These are phyloP conservation scores for Penicillium palitans DNA, from an alignment of 2,329 filamentous ascomycete species.

Conservation along the genomic window DNA sequence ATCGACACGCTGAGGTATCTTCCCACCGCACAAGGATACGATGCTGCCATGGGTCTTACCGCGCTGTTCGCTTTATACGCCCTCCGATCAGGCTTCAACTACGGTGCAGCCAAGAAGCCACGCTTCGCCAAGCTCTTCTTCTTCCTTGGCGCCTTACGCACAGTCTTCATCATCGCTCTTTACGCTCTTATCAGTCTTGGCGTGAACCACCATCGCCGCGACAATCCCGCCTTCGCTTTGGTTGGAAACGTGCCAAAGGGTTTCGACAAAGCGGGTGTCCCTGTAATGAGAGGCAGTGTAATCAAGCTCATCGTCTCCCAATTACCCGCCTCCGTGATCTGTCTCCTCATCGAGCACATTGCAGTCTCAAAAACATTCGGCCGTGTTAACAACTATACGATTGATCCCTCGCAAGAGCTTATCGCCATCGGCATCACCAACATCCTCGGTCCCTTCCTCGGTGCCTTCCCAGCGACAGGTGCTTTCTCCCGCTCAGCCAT, in stretches of 20 bases:
- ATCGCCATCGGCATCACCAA: slow-evolving; percentile 90
- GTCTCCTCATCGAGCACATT: slow-evolving; percentile 89
- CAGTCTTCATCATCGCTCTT: slow-evolving; percentile 83
- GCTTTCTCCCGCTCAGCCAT: slow-evolving; percentile 93
- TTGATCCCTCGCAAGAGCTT: slow-evolving; percentile 89
- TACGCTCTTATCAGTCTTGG: slow-evolving; percentile 87
- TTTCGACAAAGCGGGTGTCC: slow-evolving; percentile 74
- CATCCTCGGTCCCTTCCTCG: slow-evolving; percentile 81
- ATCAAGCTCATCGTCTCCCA: slow-evolving; percentile 67
- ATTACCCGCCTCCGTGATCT: slow-evolving; percentile 79
- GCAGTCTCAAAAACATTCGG: slow-evolving; percentile 94
- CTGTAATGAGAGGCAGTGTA: slow-evolving; percentile 63
- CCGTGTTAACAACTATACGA: slow-evolving; percentile 87
- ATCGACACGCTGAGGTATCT: slow-evolving; percentile 76
- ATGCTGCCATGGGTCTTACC: slow-evolving; percentile 82
- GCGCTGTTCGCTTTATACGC: slow-evolving; percentile 72
- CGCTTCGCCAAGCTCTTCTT: slow-evolving; percentile 71
- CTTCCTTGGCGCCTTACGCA: slow-evolving; percentile 81
- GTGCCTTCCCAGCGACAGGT: slow-evolving; percentile 83
- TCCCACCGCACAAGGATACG: slow-evolving; percentile 58
- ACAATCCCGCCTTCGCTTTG: slow-evolving; percentile 68
- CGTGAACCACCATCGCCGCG: slow-evolving; percentile 66
- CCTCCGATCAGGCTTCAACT: slow-evolving; percentile 65
- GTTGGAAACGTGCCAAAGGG: slow-evolving; percentile 75
- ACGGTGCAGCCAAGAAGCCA: slow-evolving; percentile 65